Percentiles rank a stretch among this genome's conserved stretches.
These are phyloP conservation scores for Leptoxyphium fumago DNA, from an alignment of 2,329 filamentous ascomycete genomes.

Conservation along the genomic window DNA sequence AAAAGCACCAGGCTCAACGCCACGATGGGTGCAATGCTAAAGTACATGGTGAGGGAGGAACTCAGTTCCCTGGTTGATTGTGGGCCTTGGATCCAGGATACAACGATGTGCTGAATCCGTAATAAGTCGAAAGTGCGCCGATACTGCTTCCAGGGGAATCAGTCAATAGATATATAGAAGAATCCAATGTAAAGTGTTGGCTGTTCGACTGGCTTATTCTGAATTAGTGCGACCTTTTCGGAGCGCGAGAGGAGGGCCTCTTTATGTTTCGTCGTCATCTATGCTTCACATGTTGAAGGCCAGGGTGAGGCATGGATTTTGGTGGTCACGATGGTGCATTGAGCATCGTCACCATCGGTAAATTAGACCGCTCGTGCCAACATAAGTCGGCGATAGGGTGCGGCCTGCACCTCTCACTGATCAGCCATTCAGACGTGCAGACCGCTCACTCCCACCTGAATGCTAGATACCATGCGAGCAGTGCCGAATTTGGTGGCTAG, in stretches of 20 bases:
- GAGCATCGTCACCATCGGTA: not conserved
- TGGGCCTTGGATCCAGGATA: conserved; percentile 3
- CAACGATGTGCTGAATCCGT: conserved; percentile 3
- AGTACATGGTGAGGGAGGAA: not conserved
- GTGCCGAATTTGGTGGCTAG: not conserved
- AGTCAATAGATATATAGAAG: not conserved
- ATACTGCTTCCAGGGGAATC: not conserved
- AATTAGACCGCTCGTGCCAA: not conserved
- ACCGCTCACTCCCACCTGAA: not conserved
- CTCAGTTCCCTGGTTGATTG: conserved; percentile 7
- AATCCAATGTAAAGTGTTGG: not conserved
- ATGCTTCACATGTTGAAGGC: not conserved
- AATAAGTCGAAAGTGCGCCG: not conserved
- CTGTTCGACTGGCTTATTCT: not conserved
- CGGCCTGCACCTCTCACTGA: not conserved
- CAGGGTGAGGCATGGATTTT: not conserved
- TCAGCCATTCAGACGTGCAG: not conserved
- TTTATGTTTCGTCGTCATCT: not conserved
- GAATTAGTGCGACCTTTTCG: not conserved
- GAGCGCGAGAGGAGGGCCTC: not conserved
- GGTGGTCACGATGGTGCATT: not conserved
- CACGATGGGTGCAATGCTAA: conserved; percentile 2
- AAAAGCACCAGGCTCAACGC: conserved; percentile 10
- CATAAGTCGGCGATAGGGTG: not conserved
- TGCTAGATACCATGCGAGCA: not conserved